Evolutionary conservation across 805 yeast species (phyloP), one percentile per base, ranked within the genome.

Genomic region (Grigorovia jiainica): DNA sequence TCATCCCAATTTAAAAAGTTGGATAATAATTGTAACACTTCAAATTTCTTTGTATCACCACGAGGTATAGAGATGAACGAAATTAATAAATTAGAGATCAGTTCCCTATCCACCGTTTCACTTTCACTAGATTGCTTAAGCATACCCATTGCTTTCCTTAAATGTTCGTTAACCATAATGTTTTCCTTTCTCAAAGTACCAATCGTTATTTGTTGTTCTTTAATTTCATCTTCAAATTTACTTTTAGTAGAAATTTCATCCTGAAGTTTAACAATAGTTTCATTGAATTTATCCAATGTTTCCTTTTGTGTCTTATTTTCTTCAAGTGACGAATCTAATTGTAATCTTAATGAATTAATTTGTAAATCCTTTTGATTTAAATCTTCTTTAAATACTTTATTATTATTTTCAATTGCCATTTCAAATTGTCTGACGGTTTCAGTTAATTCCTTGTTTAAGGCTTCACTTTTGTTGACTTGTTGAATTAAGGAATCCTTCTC

Each of bases 141-240:
- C 72, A 90, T 70, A 20, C 86, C 77, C 47, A 90, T 65, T 1
- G 97, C 95, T 55, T 92, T 90, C n/a, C 95, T 87, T 42, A 92
- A 66, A 64, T 92, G 97, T 57, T 92, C 98, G 59, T 92, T 92
- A 44, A 90, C 66, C 20, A 86, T 85, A 8, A 92, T 90, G 2
- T 95, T 90, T 60, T 92, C 98, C 60, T 90, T 97, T 41, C 97
- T 76, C 39, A 92, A 71, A 58, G 90, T 92, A 1, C 97, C 97
- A 40, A 92, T 77, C 39, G 79, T 73, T 27, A 89, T 65, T 44
- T 79, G 86, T 61, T 86, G 87, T 46, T 72, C 87, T 66, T 68
- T 78, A 36, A 72, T 67, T 57, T 71, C 87, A 41, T 60, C 65
- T 55, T 72, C 83, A 40, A 70, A 67, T 53, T 66, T 68, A 1